Base-by-base conservation (phyloP, 768 basidiomycete species). In the Mycena epipterygia region DNA sequence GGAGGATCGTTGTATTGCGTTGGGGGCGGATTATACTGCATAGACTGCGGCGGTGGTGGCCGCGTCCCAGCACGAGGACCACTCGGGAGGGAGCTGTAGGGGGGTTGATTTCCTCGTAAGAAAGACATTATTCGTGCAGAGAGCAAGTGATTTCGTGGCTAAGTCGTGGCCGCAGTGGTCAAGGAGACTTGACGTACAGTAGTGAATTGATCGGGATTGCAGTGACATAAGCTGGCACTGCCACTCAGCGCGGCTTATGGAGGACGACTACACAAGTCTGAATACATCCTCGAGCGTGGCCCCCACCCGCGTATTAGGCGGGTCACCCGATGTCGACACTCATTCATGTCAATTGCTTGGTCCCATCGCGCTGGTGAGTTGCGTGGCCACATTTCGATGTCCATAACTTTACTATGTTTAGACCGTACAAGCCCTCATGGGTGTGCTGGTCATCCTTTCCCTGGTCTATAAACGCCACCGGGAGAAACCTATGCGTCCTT, bases 371-470 rank as follows among this genome's bases (percentile, higher is more conserved):
- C 81, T 88, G 64, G 87, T 88, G 68, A 71, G 81, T 37, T 53
- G 62, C 39, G 48, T 32, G 25, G 74, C 80, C 0, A 81, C 84
- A 3, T 77, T 87, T 53, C 86, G 88, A 76, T 80, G 80, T 35
- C 33, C 37, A 19, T 29, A 85, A 44, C 86, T 88, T 16, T 85
- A 85, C 86, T 37, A 87, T 84, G 12, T 80, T 87, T 75, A 95
- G 94, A 82, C 92, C 62, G 93, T 96, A 23, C 95, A 98, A 82
- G 93, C 79, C 4, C 85, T 95, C 25, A 92, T 99, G 92, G 97
- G 96, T n/a, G 80, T 96, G 21, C 82, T 98, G 33, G 96, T 97
- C n/a, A 86, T 98, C 35, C 84, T 91, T 21, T 95, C 95, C 3
- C 85, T 98, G 53, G 88, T 98, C 6, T 91, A 91, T 77, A 99